Conservation (phyloP, 73 alveolate species). For the Paraurostyla sp. region DNA sequence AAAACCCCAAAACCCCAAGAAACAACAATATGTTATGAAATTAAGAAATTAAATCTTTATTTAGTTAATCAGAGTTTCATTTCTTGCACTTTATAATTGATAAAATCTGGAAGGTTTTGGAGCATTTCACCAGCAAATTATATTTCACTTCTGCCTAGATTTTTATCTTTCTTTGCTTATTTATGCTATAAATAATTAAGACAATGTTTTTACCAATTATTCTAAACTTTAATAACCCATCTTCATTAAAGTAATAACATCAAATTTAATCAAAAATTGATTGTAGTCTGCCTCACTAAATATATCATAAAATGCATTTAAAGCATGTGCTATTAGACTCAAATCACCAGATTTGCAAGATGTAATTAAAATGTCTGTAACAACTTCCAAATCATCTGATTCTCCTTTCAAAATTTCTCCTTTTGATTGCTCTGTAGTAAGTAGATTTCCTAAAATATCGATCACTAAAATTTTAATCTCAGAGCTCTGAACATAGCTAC, state of each 20-base stretch:
- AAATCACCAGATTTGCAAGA: conserved; percentile 39
- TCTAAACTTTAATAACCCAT: neutral
- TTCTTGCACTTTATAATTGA: conserved; percentile 32
- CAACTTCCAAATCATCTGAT: neutral
- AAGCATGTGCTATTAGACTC: conserved; percentile 38
- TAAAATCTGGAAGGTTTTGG: conserved; percentile 22
- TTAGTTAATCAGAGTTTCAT: neutral
- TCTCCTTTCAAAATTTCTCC: neutral
- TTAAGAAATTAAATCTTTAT: too few relatives aligned
- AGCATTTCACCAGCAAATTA: neutral
- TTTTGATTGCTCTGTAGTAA: neutral
- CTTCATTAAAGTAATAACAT: conserved; percentile 20
- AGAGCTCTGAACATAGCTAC: neutral
- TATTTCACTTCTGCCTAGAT: neutral
- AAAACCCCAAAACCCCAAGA: too few relatives aligned
- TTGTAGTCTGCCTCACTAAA: conserved; percentile 36
- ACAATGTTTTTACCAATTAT: neutral
- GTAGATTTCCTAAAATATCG: neutral
- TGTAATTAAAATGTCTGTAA: neutral
- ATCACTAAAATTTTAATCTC: neutral
- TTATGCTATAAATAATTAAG: neutral
- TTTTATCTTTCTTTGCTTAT: neutral
- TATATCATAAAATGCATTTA: conserved; percentile 52
- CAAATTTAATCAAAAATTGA: neutral
- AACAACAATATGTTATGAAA: too few relatives aligned